Base-by-base conservation (phyloP, 2,329 filamentous ascomycete species). In the Alternaria postmessia region DNA sequence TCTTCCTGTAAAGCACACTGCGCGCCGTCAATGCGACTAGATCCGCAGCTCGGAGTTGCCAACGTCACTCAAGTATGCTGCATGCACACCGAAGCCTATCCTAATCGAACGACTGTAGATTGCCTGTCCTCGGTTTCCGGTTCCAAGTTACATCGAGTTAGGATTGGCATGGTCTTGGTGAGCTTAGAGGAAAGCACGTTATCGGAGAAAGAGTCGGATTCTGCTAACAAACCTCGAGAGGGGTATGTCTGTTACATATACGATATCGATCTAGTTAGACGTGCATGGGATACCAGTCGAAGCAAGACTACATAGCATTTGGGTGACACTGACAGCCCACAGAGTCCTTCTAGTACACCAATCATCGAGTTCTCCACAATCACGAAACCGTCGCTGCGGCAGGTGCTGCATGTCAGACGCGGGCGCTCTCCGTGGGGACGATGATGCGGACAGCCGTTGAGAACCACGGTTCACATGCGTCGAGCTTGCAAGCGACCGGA, bases 361-460 rank as follows among this genome's bases (percentile, higher is more conserved):
- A 52, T 49, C 28, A 53, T n/a, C 14, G 26, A 54, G 38, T 43
- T 24, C 24, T 53, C 49, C 61, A 61, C 43, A 32, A 52, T 38
- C 54, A 52, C 36, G 54, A 61, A 51, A 49, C 51, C 30, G 56
- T 30, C 14, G 53, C 51, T 48, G 57, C 57, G 46, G 69, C 65
- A 68, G 65, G 68, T 43, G 43, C 57, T 61, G 63, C 61, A 62
- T 42, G 53, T 55, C 57, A 62, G 59, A 58, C 55, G 51, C 53
- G 57, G 55, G 51, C 41, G 48, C 38, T 22, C 28, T 34, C 39
- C 34, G 51, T 59, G 47, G 54, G 36, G 14, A 54, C 34, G 54
- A 61, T 52, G 58, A 55, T 61, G 61, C 54, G 42, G 48, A 32
- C 44, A 38, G 51, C 49, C 53, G 46, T 61, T 51, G 51, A 49